A percentile compares a stretch with the other conserved stretches of the same genome.
These are phyloP conservation scores for Coniochaeta sp. DNA, from an alignment of 2,329 filamentous ascomycete genomes.

Conservation along the genomic window DNA sequence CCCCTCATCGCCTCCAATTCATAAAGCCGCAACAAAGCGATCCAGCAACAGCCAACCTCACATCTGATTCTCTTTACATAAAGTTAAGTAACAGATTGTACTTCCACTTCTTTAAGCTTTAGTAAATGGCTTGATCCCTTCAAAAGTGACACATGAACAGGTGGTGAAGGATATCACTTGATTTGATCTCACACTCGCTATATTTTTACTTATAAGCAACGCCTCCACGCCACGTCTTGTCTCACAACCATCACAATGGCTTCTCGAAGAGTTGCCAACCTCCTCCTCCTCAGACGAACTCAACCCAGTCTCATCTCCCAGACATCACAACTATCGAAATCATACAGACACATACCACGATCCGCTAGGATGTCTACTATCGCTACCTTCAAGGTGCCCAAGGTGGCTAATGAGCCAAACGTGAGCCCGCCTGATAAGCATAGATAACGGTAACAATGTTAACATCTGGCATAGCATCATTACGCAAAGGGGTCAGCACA, in stretches of 20 bases:
- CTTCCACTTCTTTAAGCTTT: not conserved
- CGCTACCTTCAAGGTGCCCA: constrained; percentile 81
- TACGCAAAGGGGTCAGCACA: constrained; percentile 80
- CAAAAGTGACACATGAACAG: not conserved
- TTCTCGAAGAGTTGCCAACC: not conserved
- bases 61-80: constrained; percentile 2
- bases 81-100: constrained; percentile 2
- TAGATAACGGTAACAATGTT: not conserved
- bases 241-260: not conserved
- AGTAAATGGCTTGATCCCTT: not conserved
- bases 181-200: not conserved
- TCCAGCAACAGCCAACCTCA: constrained; percentile 3
- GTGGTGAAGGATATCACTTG: not conserved
- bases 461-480: constrained; percentile 56
- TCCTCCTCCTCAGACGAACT: constrained; percentile 4
- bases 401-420: constrained; percentile 90
- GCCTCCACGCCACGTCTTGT: not conserved
- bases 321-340: constrained; percentile 2
- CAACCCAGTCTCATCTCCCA: constrained; percentile 10
- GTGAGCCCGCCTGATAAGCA: constrained; percentile 44
- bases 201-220: not conserved
- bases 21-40: constrained; percentile 22
- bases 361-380: constrained; percentile 44
- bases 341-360: not conserved
- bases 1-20: constrained; percentile 4